Evolutionary conservation across 1,139 yeast genomes (phyloP).

Genomic region (Diutina catenulata): DNA sequence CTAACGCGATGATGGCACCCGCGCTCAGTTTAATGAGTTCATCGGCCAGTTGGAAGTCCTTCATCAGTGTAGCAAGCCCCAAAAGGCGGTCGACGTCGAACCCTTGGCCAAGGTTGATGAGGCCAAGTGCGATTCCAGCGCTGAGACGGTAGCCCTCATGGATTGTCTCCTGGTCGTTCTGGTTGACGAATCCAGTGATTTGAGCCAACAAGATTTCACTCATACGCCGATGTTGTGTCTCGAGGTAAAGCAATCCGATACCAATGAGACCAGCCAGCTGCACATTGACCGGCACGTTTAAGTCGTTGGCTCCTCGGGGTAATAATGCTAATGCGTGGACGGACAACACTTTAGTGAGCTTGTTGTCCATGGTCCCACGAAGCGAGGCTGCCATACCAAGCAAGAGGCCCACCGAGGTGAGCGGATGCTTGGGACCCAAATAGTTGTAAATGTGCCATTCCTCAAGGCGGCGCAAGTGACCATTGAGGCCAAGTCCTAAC

Average conservation of each 20-base stretch:
- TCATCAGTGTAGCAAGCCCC: slow-evolving; percentile 46
- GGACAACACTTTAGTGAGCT: slow-evolving; percentile 79
- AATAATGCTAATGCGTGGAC: slow-evolving; percentile 88
- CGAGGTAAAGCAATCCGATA: slow-evolving; percentile 71
- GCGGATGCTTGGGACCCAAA: slow-evolving; percentile 78
- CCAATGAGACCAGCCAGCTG: slow-evolving; percentile 92
- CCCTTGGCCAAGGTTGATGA: slow-evolving; percentile 77
- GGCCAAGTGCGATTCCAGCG: slow-evolving; percentile 82
- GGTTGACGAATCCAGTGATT: slow-evolving; percentile 41
- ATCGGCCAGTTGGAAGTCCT: slow-evolving; percentile 57
- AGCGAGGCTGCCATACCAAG: slow-evolving; percentile 91
- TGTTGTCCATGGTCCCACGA: slow-evolving; percentile 74
- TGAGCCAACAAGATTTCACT: slow-evolving; percentile 69
- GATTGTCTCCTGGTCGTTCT: slow-evolving; percentile 44
- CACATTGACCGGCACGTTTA: slow-evolving; percentile 72
- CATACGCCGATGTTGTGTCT: slow-evolving; percentile 78
- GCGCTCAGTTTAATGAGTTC: slow-evolving; percentile 66
- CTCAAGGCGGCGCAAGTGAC: slow-evolving; percentile 71
- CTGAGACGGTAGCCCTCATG: slow-evolving; percentile 80
- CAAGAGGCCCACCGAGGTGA: slow-evolving; percentile 76
- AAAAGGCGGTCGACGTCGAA: slow-evolving; percentile 54
- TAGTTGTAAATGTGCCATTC: slow-evolving; percentile 97
- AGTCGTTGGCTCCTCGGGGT: slow-evolving; percentile 84
- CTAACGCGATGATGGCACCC: slow-evolving; percentile 72
- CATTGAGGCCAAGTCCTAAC: slow-evolving; percentile 86